Evolutionary conservation across 140 eudicot genomes (phyloP).

Genomic region (Ambrosia hybrid): DNA sequence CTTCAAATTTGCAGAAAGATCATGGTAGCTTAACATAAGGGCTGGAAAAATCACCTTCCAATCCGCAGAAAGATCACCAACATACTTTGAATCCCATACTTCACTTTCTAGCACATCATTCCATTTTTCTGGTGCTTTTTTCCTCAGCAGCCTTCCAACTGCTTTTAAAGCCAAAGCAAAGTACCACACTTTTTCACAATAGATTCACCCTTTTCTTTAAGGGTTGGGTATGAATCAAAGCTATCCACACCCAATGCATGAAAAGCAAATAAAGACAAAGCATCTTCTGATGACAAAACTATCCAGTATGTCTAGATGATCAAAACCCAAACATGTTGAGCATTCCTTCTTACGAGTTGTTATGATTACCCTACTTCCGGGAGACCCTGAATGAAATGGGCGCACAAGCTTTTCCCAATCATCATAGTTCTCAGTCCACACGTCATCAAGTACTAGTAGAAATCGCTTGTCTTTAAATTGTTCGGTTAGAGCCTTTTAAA

Average conservation of each 20-base stretch:
- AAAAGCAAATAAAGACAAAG: no score
- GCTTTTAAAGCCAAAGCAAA: conserved; percentile 33
- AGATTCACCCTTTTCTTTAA: background rate
- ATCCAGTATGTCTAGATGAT: conserved; percentile 13
- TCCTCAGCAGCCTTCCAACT: conserved; percentile 34
- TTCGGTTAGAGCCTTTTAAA: no score
- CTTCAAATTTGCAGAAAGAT: no score
- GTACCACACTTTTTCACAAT: background rate
- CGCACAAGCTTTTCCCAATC: no score
- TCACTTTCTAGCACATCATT: background rate
- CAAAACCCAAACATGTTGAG: conserved; percentile 25
- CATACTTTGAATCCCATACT: background rate
- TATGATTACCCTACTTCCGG: conserved; percentile 33
- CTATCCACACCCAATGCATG: no score
- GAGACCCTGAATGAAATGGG: background rate
- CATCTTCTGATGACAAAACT: conserved; percentile 22
- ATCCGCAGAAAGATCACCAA: background rate
- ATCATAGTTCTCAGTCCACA: no score
- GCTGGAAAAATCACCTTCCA: no score
- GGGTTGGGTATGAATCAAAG: background rate
- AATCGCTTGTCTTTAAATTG: no score
- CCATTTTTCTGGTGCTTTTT: conserved; percentile 7
- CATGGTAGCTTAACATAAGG: no score
- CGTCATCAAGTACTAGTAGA: conserved; percentile 5
- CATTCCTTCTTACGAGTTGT: background rate